Evolutionary conservation across 2,329 filamentous ascomycete species (phyloP), one percentile per base, ranked within the genome.

Genomic region (Phaeosphaeria sp.): DNA sequence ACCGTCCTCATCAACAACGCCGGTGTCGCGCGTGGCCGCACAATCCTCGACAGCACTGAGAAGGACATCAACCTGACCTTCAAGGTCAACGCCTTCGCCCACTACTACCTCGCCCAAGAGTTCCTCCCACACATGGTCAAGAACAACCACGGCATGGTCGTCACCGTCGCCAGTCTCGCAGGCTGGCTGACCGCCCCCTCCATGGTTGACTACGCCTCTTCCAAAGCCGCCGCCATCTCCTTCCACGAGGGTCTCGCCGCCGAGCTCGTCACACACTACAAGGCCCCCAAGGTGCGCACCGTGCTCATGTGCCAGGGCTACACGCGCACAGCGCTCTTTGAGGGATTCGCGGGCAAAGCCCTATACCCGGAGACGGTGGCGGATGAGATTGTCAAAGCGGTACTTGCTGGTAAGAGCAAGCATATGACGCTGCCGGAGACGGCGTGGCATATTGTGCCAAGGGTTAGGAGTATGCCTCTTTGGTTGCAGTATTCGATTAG

Each of bases 1-100:
- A 91, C 89, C 0, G 80, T 92, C 59, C 80, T 92, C 3, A 88
- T 91, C 78, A 90, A 91, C 79, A 91, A 91, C 69, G 89, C 89
- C 8, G 89, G 89, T 59, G 83, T 89, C 25, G 84, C 81, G 17
- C 83, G 83, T 55, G 87, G 87, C 59, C 86, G 86, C 63, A 83
- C 82, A 5, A 83, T 93, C 61, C 81, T 92, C 47, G 81, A 84
- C 25, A 74, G 82, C 21, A 82, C 82, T 1, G 84, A 88, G 51
- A 79, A 79, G 20, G 84, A 88, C 63, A 81, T 90, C 61, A 84
- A 85, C 39, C 85, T 88, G 66, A 90, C 88, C 51, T 91, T 92
- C 73, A 87, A 88, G 57, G 87, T 92, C 66, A 93, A 92, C 77
- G 80, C 87, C 0, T 73, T 92, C 30, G 81, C 87, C 2, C 89